Base-by-base conservation (phyloP, 192 early-diverging fungal species). In the Podila minutissima region DNA sequence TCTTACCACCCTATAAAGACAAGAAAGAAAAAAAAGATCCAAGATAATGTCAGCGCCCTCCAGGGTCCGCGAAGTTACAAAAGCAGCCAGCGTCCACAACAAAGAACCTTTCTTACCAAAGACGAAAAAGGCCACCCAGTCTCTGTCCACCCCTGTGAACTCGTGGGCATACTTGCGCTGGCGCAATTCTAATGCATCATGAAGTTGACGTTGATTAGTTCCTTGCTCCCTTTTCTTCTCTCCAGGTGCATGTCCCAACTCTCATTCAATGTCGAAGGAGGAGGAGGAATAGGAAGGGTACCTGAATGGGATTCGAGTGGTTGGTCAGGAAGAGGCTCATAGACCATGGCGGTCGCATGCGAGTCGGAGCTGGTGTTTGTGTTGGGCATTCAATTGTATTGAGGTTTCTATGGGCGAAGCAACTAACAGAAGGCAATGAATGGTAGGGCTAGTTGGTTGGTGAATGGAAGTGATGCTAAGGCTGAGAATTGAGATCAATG, bases 51-150 rank as follows among this genome's bases (percentile, higher is more conserved):
- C 13, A 46, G 41, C 3, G 41, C 3, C 41, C 41, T 15, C 41
- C 2, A 10, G 2, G 41, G 35, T 37, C 10, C 9, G 9, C 10
- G 9, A 11, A 10, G 35, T 37, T 6, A 46, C 12, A 8, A 46
- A 46, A 46, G 41, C 13, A 0, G 41, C 0, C 1, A 3, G 15
- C 35, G 41, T 46, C 8, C 10, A 13, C 38, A 41, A 17, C 35
- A 17, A 11, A 64, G 7, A 22, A 9, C 11, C 1, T 26, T 7
- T 64, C 38, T 20, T 50, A 29, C 51, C 28, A 66, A 66, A 66
- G 2, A 66, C 26, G 35, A 28, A 50, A 35, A 35, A 66, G 17
- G 41, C 28, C 15, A 66, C 64, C 24, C 64, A 66, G 64, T 50
- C 51, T 29, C 28, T 17, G 64, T 50, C 35, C 2, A 51, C 37